These are phyloP conservation scores for Mycena sanguinolenta DNA, from an alignment of 768 basidiomycete species.

Conservation along the genomic window DNA sequence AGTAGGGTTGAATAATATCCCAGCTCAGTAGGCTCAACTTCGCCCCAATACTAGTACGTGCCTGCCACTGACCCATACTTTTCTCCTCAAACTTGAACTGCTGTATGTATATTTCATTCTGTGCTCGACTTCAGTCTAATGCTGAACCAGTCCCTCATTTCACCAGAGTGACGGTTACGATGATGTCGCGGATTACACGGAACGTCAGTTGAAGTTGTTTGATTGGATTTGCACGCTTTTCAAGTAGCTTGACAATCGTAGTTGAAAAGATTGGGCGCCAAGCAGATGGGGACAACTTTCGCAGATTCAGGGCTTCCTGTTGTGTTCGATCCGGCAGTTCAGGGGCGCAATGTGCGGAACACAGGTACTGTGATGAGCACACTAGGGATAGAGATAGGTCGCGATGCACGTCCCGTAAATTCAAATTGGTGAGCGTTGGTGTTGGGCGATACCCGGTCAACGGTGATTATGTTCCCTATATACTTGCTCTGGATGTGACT, in stretches of 20 bases:
- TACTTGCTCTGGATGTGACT: no score
- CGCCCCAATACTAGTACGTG: background rate
- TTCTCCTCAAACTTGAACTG: slow-evolving; percentile 53
- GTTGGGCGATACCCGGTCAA: background rate
- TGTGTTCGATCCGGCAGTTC: background rate
- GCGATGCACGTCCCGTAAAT: background rate
- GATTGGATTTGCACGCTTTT: no score
- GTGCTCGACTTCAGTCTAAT: background rate
- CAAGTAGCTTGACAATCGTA: no score
- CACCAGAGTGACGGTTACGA: slow-evolving; percentile 54
- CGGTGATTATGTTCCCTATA: no score
- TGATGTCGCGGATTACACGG: slow-evolving; percentile 79
- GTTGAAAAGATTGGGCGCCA: slow-evolving; percentile 54
- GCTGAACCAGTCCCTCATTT: background rate
- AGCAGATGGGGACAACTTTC: background rate
- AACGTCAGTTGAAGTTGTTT: slow-evolving; percentile 42
- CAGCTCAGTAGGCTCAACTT: slow-evolving; percentile 56
- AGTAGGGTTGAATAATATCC: slow-evolving; percentile 57
- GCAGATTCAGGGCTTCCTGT: background rate
- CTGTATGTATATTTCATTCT: slow-evolving; percentile 48
- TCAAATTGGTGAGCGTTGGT: background rate
- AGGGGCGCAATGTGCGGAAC: background rate
- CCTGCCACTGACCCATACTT: background rate
- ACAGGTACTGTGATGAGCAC: background rate
- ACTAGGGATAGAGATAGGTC: background rate